Conservation (phyloP, 202 grass and related monocot genomes). For the Saccharum hybrid region DNA sequence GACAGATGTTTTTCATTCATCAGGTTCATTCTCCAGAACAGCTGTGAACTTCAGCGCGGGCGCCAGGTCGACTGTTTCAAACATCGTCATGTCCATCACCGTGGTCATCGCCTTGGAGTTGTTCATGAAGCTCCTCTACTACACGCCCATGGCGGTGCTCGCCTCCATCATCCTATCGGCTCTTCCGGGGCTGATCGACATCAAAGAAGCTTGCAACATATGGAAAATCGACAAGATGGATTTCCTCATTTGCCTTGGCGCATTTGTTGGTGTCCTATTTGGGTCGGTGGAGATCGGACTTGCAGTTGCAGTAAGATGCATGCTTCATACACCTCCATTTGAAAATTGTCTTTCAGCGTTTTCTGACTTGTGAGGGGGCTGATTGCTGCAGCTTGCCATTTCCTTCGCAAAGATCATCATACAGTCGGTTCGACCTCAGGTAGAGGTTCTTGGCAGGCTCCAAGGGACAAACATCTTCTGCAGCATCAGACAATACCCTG, state of each 20-base stretch:
- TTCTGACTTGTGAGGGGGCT: slow-evolving; percentile 3
- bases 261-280: slow-evolving; percentile 87
- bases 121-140: slow-evolving; percentile 80
- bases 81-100: slow-evolving; percentile 80
- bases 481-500: slow-evolving; percentile 83
- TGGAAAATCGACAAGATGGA: slow-evolving; percentile 95
- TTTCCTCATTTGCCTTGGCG: slow-evolving; percentile 76
- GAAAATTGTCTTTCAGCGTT: neutral
- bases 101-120: slow-evolving; percentile 72
- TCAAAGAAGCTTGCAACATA: slow-evolving; percentile 70
- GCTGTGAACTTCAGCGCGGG: slow-evolving; percentile 89
- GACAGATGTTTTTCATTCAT: slow-evolving; percentile 1
- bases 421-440: slow-evolving; percentile 66
- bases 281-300: slow-evolving; percentile 91
- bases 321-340: neutral
- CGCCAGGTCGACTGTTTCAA: slow-evolving; percentile 72
- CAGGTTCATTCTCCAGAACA: slow-evolving; percentile 91
- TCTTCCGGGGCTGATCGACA: slow-evolving; percentile 82
- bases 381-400: slow-evolving; percentile 66
- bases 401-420: slow-evolving; percentile 86
- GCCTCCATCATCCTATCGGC: slow-evolving; percentile 94
- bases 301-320: slow-evolving; percentile 66
- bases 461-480: slow-evolving; percentile 78
- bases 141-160: slow-evolving; percentile 82
- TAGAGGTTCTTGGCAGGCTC: slow-evolving; percentile 82